Conservation (phyloP, 1,139 yeast genomes). For the Magnusiomyces paraingens region DNA sequence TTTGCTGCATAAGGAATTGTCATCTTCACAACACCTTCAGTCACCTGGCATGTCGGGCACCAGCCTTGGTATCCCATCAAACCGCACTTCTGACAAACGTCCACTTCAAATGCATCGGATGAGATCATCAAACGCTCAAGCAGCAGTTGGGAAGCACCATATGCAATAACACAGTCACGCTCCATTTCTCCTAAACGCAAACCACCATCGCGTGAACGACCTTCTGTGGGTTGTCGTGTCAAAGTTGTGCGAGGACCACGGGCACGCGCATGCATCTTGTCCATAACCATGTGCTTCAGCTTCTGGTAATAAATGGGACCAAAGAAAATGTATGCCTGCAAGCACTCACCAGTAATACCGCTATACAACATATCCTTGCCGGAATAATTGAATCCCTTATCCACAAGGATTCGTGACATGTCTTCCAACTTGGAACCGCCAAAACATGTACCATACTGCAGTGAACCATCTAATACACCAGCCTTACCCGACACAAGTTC, state of each 20-base stretch:
- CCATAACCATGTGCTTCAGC: slow-evolving; percentile 97
- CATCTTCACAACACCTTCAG: slow-evolving; percentile 84
- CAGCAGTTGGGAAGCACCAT: slow-evolving; percentile 94
- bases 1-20: slow-evolving; percentile 98
- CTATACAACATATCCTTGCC: slow-evolving; percentile 97
- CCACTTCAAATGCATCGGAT: slow-evolving; percentile 96
- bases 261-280: slow-evolving; percentile 99
- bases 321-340: slow-evolving; percentile 95
- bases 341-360: slow-evolving; percentile 97
- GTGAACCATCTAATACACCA: slow-evolving; percentile 84
- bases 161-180: slow-evolving; percentile 98
- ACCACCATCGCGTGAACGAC: slow-evolving; percentile 99
- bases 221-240: slow-evolving; percentile 98
- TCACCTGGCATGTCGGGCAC: slow-evolving; percentile 92
- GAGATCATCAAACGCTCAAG: slow-evolving; percentile 94
- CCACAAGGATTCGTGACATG: slow-evolving; percentile 88
- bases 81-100: slow-evolving; percentile 93
- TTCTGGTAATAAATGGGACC: slow-evolving; percentile 98
- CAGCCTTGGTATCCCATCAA: slow-evolving; percentile 96
- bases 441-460: slow-evolving; percentile 96
- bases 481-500: slow-evolving; percentile 96
- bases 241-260: slow-evolving; percentile 98
- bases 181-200: slow-evolving; percentile 99
- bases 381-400: slow-evolving; percentile 86
- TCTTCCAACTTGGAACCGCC: slow-evolving; percentile 95